Percentiles rank a stretch among this genome's conserved stretches.
These are phyloP conservation scores for Triangularia setosa DNA, from an alignment of 2,329 filamentous ascomycete species.

Conservation along the genomic window DNA sequence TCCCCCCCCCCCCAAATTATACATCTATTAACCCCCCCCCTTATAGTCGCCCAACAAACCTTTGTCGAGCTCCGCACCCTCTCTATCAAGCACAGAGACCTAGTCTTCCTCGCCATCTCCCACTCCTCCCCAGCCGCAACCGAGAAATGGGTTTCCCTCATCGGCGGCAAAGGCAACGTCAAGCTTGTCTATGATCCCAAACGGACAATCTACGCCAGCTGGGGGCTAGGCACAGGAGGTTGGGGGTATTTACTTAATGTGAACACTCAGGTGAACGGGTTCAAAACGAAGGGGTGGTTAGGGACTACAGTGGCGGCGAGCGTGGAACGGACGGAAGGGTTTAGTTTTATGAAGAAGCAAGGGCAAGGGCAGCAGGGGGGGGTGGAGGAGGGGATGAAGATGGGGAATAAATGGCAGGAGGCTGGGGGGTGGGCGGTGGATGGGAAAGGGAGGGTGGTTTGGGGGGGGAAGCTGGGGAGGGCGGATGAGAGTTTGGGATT, in stretches of 20 bases:
- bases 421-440: conserved; percentile 50
- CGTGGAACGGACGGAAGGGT: conserved; percentile 26
- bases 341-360: conserved; percentile 38
- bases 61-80: conserved; percentile 54
- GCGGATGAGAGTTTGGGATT: conserved; percentile 51
- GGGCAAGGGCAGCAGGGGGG: neutral
- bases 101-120: conserved; percentile 56
- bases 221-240: conserved; percentile 52
- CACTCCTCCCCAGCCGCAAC: conserved; percentile 56
- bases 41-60: conserved; percentile 53
- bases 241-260: conserved; percentile 53
- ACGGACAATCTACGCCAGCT: conserved; percentile 54
- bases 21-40: neutral
- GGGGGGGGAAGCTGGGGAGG: conserved; percentile 45
- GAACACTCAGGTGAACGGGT: conserved; percentile 48
- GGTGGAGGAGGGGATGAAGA: conserved; percentile 36
- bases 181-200: conserved; percentile 54
- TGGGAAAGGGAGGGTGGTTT: conserved; percentile 46
- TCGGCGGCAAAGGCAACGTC: conserved; percentile 56
- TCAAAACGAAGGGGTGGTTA: conserved; percentile 54
- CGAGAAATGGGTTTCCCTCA: conserved; percentile 52
- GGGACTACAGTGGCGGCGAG: conserved; percentile 47
- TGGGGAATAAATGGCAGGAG: conserved; percentile 57
- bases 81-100: conserved; percentile 46
- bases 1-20: neutral